Conservation (phyloP, 2,329 filamentous ascomycete species). For the Colletotrichum shisoi region DNA sequence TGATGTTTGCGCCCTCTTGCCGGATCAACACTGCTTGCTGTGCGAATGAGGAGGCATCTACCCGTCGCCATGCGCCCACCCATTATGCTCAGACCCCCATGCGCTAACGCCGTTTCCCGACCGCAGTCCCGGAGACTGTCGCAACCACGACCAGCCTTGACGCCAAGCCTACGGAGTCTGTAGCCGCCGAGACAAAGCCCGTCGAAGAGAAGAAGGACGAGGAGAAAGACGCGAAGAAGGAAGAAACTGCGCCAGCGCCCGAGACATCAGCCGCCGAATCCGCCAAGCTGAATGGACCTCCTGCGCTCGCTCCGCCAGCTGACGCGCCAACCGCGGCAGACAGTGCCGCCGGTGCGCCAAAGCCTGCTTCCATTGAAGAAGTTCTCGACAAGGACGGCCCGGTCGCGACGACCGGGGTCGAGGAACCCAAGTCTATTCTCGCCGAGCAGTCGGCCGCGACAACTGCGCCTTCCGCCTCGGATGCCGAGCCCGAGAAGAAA, state of each 20-base stretch:
- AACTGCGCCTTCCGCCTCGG: neutral
- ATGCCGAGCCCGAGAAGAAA: constrained; percentile 22
- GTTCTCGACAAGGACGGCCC: constrained; percentile 37
- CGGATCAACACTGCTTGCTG: neutral
- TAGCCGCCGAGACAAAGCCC: constrained; percentile 19
- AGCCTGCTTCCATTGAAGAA: constrained; percentile 36
- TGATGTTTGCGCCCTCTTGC: neutral
- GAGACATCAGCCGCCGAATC: constrained; percentile 37
- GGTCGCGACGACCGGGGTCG: constrained; percentile 42
- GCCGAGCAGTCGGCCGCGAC: constrained; percentile 24
- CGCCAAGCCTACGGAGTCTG: constrained; percentile 18
- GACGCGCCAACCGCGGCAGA: constrained; percentile 41
- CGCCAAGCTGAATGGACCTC: constrained; percentile 42
- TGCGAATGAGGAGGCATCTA: neutral
- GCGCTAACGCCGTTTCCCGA: constrained; percentile 25
- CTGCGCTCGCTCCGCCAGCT: constrained; percentile 37
- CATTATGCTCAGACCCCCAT: constrained; percentile 1
- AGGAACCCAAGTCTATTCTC: constrained; percentile 42
- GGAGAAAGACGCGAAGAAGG: constrained; percentile 33
- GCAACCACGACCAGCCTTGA: constrained; percentile 5
- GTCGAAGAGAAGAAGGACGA: constrained; percentile 32
- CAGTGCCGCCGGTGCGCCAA: constrained; percentile 50
- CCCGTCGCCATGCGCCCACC: constrained; percentile 1
- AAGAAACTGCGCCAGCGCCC: constrained; percentile 9
- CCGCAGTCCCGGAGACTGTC: constrained; percentile 19